Evolutionary conservation across 1,139 yeast species (phyloP).

Genomic region (Scheffersomyces cryptocercus): DNA sequence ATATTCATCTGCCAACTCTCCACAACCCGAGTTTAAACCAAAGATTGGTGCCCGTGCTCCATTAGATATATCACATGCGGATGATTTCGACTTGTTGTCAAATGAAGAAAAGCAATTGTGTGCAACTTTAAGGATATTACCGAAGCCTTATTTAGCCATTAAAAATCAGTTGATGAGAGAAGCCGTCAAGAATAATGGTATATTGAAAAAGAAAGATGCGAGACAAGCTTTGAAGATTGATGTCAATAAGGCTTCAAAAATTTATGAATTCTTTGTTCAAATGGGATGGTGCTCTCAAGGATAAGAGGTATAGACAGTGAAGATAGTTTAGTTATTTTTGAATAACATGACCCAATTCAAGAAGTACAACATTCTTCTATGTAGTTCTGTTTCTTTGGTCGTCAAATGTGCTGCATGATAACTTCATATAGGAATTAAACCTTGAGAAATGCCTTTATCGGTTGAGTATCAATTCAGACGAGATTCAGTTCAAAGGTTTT

Average conservation of each 20-base stretch:
- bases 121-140: constrained; percentile 77
- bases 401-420: too few species aligned
- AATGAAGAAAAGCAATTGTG: constrained; percentile 87
- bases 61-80: constrained; percentile 76
- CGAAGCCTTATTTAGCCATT: constrained; percentile 91
- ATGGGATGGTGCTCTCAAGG: constrained; percentile 80
- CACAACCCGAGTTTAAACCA: constrained; percentile 44
- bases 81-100: constrained; percentile 80
- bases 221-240: constrained; percentile 83
- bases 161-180: constrained; percentile 92
- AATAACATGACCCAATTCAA: too few species aligned
- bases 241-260: constrained; percentile 79
- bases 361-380: too few species aligned
- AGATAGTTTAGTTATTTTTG: too few species aligned
- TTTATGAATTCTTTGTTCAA: constrained; percentile 87
- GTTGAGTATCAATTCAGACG: too few species aligned
- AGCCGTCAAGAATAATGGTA: constrained; percentile 81
- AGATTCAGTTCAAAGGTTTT: too few species aligned
- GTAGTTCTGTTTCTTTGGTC: too few species aligned
- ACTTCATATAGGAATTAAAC: too few species aligned
- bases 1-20: constrained; percentile 28
- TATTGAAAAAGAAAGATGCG: constrained; percentile 78
- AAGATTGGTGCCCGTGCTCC: constrained; percentile 49
- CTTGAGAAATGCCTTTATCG: too few species aligned
- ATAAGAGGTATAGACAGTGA: constrained; percentile 10